These are phyloP conservation scores for Strobilomyces echinocephalus DNA, from an alignment of 768 basidiomycete species.

Conservation along the genomic window DNA sequence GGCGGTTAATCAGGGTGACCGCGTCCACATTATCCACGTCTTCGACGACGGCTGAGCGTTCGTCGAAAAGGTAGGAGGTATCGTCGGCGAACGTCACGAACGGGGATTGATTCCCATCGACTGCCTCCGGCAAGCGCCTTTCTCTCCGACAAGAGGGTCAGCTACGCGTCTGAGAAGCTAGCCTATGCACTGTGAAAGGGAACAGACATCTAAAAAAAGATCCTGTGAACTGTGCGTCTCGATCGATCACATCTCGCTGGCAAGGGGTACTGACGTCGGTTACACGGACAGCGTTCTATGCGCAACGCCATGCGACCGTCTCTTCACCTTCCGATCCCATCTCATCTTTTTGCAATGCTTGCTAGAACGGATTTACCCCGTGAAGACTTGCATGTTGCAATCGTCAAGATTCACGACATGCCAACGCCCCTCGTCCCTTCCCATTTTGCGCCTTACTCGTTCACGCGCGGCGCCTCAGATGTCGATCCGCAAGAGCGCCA, in stretches of 20 bases:
- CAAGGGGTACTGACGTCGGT: neutral
- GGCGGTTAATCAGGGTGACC: constrained; percentile 44
- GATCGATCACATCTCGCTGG: neutral
- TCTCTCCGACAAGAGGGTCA: constrained; percentile 45
- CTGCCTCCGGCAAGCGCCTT: constrained; percentile 53
- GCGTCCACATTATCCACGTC: constrained; percentile 46
- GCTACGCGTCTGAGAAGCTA: constrained; percentile 19
- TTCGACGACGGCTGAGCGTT: constrained; percentile 74
- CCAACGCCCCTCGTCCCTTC: constrained; percentile 13
- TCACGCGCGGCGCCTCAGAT: neutral
- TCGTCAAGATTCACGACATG: constrained; percentile 5
- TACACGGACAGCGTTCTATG: neutral
- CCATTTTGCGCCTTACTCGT: neutral
- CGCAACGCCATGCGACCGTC: neutral
- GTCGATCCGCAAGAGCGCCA: neutral
- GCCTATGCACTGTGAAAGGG: neutral
- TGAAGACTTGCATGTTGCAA: neutral
- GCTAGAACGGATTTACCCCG: neutral
- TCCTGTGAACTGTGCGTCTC: constrained; percentile 3
- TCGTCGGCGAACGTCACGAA: constrained; percentile 1
- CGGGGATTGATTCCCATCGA: constrained; percentile 66
- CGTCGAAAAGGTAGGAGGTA: constrained; percentile 41
- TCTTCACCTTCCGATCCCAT: neutral
- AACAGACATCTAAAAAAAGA: neutral
- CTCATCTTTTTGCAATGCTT: neutral